These are phyloP conservation scores for Talaromyces sp. DNA, from an alignment of 2,329 filamentous ascomycete species.

Conservation along the genomic window DNA sequence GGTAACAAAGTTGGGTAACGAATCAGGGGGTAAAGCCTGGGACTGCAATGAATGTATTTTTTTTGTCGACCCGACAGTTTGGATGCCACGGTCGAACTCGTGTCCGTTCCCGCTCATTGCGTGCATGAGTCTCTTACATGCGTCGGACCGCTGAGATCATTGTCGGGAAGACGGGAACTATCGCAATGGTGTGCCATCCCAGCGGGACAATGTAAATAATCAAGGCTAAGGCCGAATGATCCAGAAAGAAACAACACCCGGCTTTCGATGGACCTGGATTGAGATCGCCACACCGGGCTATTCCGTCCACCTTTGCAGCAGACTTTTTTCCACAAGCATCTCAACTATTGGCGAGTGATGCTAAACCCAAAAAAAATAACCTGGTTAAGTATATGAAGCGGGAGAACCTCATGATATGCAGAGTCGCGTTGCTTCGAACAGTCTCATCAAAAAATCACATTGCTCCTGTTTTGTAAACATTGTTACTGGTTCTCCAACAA, in stretches of 20 bases:
- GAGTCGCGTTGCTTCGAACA: not conserved
- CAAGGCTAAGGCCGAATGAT: not conserved
- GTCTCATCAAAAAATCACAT: not conserved
- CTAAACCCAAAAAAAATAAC: not conserved
- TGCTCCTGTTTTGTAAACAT: not conserved
- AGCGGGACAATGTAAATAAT: slow-evolving; percentile 5
- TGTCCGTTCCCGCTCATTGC: slow-evolving; percentile 10
- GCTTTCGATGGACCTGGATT: not conserved
- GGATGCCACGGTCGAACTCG: slow-evolving; percentile 12
- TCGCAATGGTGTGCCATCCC: slow-evolving; percentile 12
- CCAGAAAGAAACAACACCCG: not conserved
- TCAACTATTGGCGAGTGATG: not conserved
- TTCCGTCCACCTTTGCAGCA: not conserved
- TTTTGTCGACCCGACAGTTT: slow-evolving; percentile 13
- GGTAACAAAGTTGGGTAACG: slow-evolving; percentile 1
- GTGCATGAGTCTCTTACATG: slow-evolving; percentile 13
- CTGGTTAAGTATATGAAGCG: no score
- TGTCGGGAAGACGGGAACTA: slow-evolving; percentile 13
- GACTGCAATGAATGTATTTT: not conserved
- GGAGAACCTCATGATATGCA: not conserved
- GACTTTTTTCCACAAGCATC: not conserved
- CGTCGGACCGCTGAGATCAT: slow-evolving; percentile 10
- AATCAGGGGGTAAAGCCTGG: slow-evolving; percentile 1
- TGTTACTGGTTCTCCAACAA: not conserved
- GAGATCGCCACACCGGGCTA: not conserved